phyloP scores from a whole-genome alignment of 805 yeast genomes.

The Candida gorgasii region DNA sequence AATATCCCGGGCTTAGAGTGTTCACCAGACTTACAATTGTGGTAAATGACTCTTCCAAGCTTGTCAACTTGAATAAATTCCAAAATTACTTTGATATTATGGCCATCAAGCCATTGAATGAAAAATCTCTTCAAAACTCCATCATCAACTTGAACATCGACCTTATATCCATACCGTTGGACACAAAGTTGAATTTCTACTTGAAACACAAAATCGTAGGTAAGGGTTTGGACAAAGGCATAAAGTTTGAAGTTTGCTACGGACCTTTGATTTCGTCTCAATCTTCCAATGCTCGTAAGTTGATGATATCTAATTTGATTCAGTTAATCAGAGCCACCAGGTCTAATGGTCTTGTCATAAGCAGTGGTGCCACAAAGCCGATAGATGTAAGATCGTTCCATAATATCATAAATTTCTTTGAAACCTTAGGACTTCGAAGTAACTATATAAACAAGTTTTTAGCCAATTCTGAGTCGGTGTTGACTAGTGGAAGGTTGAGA shows the following conservation, averaged over 20 bases:
- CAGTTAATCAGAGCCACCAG: slow-evolving; percentile 81
- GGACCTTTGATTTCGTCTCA: slow-evolving; percentile 47
- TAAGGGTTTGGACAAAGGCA: slow-evolving; percentile 79
- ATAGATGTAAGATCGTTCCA: slow-evolving; percentile 62
- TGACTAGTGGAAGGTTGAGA: slow-evolving; percentile 75
- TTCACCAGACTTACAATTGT: slow-evolving; percentile 75
- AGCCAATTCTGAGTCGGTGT: slow-evolving; percentile 60
- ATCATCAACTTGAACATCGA: slow-evolving; percentile 80
- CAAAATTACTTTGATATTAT: slow-evolving; percentile 67
- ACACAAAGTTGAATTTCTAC: slow-evolving; percentile 67
- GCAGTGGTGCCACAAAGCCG: slow-evolving; percentile 69
- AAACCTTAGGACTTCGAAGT: slow-evolving; percentile 68
- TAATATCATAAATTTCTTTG: slow-evolving; percentile 67
- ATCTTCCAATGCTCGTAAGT: slow-evolving; percentile 44
- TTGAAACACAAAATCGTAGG: slow-evolving; percentile 83
- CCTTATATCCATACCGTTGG: slow-evolving; percentile 69
- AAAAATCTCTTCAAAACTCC: slow-evolving; percentile 73
- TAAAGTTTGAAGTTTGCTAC: slow-evolving; percentile 78
- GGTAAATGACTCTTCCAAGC: slow-evolving; percentile 75
- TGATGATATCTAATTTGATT: slow-evolving; percentile 68
- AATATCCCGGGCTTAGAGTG: slow-evolving; percentile 39
- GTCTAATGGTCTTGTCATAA: slow-evolving; percentile 72
- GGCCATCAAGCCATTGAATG: slow-evolving; percentile 78
- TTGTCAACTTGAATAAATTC: slow-evolving; percentile 57
- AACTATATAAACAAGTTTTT: slow-evolving; percentile 61